Conservation (phyloP, 768 basidiomycete species). For the Hydnomerulius pinastri region DNA sequence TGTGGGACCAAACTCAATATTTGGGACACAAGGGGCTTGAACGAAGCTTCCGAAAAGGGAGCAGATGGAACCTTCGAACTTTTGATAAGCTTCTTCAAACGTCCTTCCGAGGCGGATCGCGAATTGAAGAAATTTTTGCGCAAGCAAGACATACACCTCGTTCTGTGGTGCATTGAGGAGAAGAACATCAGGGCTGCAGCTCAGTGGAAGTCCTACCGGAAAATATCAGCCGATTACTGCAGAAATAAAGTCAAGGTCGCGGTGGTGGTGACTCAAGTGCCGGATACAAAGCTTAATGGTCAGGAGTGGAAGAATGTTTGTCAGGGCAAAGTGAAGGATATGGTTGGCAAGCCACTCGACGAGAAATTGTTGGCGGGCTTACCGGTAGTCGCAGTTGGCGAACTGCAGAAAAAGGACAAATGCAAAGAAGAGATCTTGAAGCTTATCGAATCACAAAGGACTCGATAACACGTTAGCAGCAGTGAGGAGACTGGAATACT, state of each 20-base stretch:
- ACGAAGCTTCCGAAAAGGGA: conserved; percentile 15
- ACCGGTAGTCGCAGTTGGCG: too few relatives aligned
- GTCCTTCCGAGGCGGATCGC: conserved; percentile 14
- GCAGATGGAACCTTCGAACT: background rate
- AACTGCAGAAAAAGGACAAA: too few relatives aligned
- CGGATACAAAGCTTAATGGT: too few relatives aligned
- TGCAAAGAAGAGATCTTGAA: too few relatives aligned
- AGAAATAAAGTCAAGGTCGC: background rate
- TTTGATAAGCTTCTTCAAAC: background rate
- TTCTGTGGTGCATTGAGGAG: conserved; percentile 6
- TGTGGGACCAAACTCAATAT: conserved; percentile 11
- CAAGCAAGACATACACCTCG: conserved; percentile 14
- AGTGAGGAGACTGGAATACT: too few relatives aligned
- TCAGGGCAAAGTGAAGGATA: too few relatives aligned
- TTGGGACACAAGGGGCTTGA: conserved; percentile 29
- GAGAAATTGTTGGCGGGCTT: too few relatives aligned
- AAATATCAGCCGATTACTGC: background rate
- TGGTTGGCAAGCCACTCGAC: too few relatives aligned
- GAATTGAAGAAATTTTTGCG: conserved; percentile 19
- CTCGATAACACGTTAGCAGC: too few relatives aligned
- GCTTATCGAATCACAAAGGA: too few relatives aligned
- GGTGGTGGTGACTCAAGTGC: background rate
- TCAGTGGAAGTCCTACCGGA: background rate
- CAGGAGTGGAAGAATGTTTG: too few relatives aligned
- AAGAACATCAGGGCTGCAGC: background rate